Evolutionary conservation across 2,329 filamentous ascomycete genomes (phyloP), one percentile per base, ranked within the genome.

Genomic region (Cytospora chrysosperma): DNA sequence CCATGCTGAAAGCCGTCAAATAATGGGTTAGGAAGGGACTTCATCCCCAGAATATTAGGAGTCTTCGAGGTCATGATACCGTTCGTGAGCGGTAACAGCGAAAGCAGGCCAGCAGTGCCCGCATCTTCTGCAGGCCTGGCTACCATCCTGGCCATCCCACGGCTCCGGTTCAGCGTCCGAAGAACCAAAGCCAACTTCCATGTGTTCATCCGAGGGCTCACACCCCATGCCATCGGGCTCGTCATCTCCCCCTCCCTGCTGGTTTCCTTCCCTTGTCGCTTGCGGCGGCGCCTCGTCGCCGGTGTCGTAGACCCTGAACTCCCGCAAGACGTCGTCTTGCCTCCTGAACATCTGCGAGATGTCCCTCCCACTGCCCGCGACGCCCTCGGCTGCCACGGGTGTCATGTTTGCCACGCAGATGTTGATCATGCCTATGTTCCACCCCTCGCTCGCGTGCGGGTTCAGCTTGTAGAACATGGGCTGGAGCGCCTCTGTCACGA

Each of bases 331-430:
- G 52, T 86, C 82, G 56, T 91, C 88, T 72, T 96, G 92, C 61
- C 81, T 82, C 70, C 80, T 86, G 73, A 97, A 96, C 92, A 97
- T 96, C 70, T 81, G 84, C 1, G 84, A 83, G 68, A 97, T 97
- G 70, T 97, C 88, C 67, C 90, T 82, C 1, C 91, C 91, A n/a
- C 32, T 79, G 32, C 82, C 84, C 12, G 78, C 76, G 63, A 81
- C 77, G 47, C 75, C 74, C 43, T 83, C 80, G 17, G 78, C 78
- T 5, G 84, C 85, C 19, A 78, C 80, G 49, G 83, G 79, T 1
- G 82, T 82, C 88, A 98, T 94, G 72, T 97, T 96, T 17, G 91
- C 90, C 9, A 91, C 93, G 53, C 92, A 93, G 26, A 98, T 79
- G 68, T 97, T 98, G 64, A 98, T 80, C 58, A 98, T 78, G 67